Conservation (phyloP, 164 flowering plant genomes). For the Magnolia officinalis region DNA sequence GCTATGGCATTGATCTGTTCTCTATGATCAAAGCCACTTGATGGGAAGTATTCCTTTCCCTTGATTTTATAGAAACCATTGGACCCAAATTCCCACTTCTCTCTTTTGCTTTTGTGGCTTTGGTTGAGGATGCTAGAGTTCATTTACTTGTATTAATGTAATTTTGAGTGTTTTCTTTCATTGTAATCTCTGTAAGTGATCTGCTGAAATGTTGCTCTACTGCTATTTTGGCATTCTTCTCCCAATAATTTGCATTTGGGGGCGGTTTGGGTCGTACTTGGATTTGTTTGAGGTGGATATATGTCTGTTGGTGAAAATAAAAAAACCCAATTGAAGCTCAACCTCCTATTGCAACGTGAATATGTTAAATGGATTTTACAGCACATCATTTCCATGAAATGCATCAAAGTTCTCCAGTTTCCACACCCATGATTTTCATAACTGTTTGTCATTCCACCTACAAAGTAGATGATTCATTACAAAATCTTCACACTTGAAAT, state of each 20-base stretch:
- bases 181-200: neutral
- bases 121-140: neutral
- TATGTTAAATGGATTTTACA: too few relatives aligned
- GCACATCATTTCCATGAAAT: neutral
- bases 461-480: neutral
- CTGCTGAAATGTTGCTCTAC: neutral
- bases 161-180: neutral
- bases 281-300: neutral
- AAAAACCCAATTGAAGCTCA: neutral
- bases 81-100: neutral
- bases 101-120: neutral
- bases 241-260: neutral
- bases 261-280: neutral
- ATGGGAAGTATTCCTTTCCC: neutral
- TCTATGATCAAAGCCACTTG: neutral
- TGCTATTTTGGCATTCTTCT: neutral
- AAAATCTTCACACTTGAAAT: neutral
- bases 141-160: neutral
- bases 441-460: neutral
- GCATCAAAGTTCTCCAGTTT: neutral
- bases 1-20: neutral
- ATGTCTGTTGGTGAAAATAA: neutral
- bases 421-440: neutral
- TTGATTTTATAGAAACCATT: neutral
- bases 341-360: neutral